Percentiles rank a stretch among this genome's conserved stretches.
These are phyloP conservation scores for Paramecium bursaria DNA, from an alignment of 73 alveolate genomes.

Conservation along the genomic window DNA sequence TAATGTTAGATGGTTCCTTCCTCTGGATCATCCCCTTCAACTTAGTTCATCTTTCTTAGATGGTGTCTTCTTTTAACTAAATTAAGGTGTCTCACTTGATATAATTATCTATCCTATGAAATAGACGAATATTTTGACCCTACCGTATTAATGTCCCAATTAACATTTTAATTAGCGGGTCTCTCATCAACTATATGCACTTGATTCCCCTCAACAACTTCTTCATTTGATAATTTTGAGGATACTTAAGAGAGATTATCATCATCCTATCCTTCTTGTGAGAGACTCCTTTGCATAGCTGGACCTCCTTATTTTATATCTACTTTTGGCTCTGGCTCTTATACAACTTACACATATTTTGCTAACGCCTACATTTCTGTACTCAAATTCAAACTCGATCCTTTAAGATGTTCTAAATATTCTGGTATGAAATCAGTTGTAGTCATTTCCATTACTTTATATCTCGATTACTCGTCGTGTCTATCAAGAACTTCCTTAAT, in stretches of 20 bases:
- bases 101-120: conserved; percentile 26
- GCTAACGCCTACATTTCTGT: conserved; percentile 55
- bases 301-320: not conserved
- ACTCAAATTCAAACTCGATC: conserved; percentile 22
- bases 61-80: not conserved
- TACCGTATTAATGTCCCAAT: conserved; percentile 30
- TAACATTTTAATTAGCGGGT: not conserved
- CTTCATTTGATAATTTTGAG: not conserved
- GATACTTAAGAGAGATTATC: not conserved
- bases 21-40: conserved; percentile 32
- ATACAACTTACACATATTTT: not conserved
- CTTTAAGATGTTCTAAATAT: conserved; percentile 48
- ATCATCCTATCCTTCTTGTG: not conserved
- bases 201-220: not conserved
- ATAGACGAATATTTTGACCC: not conserved
- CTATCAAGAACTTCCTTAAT: conserved; percentile 43
- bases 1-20: conserved; percentile 9
- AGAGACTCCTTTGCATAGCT: not conserved
- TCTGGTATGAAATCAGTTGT: conserved; percentile 59
- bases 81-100: conserved; percentile 31
- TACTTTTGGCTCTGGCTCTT: not conserved
- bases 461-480: not conserved
- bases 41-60: conserved; percentile 12
- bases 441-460: conserved; percentile 45
- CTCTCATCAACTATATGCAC: conserved; percentile 13